phyloP scores from a whole-genome alignment of 306 rosid genomes.

The Acacia acuminata region DNA sequence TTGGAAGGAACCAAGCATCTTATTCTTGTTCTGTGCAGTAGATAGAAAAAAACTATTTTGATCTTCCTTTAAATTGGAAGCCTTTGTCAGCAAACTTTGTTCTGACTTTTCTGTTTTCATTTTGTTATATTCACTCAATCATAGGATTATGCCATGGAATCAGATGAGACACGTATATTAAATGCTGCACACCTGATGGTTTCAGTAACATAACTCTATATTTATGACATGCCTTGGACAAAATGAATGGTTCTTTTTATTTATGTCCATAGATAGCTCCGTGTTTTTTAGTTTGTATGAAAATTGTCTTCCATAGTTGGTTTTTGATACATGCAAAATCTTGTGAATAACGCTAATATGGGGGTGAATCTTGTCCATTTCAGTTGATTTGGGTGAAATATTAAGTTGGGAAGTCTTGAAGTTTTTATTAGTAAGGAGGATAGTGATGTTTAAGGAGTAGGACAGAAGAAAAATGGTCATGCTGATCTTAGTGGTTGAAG shows the following conservation, averaged over 20 bases:
- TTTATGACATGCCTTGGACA: not conserved
- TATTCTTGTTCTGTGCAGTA: not conserved
- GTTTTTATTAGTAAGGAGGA: too few relatives aligned
- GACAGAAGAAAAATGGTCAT: too few relatives aligned
- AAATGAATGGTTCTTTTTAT: not conserved
- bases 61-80: not conserved
- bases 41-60: not conserved
- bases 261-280: not conserved
- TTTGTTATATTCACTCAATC: slow-evolving; percentile 24
- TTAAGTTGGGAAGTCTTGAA: too few relatives aligned
- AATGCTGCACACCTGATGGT: slow-evolving; percentile 99
- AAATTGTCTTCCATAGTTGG: too few relatives aligned
- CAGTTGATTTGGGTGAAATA: too few relatives aligned
- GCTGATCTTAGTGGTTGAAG: too few relatives aligned
- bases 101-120: slow-evolving; percentile 4
- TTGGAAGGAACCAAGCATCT: not conserved
- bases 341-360: too few relatives aligned
- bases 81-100: not conserved
- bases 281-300: not conserved
- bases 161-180: slow-evolving; percentile 80
- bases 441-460: too few relatives aligned
- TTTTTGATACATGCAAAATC: too few relatives aligned
- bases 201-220: not conserved
- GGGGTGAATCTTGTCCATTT: too few relatives aligned
- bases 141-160: slow-evolving; percentile 88